Evolutionary conservation across 2,329 filamentous ascomycete species (phyloP).

Genomic region (Curvularia sp.): DNA sequence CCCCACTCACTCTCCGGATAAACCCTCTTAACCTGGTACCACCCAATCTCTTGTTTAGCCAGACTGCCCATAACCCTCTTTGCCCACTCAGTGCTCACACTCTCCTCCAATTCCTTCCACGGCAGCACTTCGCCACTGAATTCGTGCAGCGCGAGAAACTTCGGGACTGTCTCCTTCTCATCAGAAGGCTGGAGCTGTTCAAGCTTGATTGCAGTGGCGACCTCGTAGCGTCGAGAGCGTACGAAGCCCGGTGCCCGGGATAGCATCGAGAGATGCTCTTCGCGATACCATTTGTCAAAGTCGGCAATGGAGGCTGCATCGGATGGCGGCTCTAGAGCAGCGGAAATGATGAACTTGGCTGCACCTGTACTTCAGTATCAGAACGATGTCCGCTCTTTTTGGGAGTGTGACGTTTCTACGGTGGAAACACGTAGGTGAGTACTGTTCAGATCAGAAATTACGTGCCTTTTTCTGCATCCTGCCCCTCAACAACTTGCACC

Average conservation of each 20-base stretch:
- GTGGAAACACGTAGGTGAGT: not conserved
- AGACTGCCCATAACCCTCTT: slow-evolving; percentile 30
- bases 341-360: slow-evolving; percentile 24
- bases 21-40: slow-evolving; percentile 25
- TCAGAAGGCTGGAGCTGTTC: slow-evolving; percentile 27
- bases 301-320: slow-evolving; percentile 11
- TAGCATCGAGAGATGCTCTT: slow-evolving; percentile 28
- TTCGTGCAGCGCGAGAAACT: slow-evolving; percentile 35
- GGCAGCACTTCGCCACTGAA: slow-evolving; percentile 31
- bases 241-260: slow-evolving; percentile 24
- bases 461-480: not conserved
- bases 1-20: slow-evolving; percentile 26
- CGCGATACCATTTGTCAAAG: slow-evolving; percentile 33
- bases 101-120: slow-evolving; percentile 24
- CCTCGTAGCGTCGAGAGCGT: slow-evolving; percentile 29
- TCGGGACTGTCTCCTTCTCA: slow-evolving; percentile 15
- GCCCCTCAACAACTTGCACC: not conserved
- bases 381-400: not conserved
- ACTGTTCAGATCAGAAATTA: not conserved
- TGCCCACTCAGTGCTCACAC: slow-evolving; percentile 30
- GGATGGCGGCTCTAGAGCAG: slow-evolving; percentile 16
- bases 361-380: not conserved
- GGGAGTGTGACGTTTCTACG: not conserved
- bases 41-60: slow-evolving; percentile 25
- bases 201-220: slow-evolving; percentile 27